These are phyloP conservation scores for Yamadazyma insecticola DNA, from an alignment of 805 yeast species.

Conservation along the genomic window DNA sequence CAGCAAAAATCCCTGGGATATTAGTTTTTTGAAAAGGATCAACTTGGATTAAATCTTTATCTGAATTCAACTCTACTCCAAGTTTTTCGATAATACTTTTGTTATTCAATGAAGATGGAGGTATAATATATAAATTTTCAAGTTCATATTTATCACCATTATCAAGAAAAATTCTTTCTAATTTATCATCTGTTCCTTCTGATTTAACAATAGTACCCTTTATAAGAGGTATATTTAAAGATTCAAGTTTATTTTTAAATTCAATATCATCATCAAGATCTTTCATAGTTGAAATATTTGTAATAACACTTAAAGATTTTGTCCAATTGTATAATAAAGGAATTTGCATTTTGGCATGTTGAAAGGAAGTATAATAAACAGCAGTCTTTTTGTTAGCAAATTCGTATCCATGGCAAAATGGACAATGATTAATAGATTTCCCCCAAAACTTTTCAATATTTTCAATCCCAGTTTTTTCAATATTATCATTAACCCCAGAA, in stretches of 20 bases:
- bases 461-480: slow-evolving; percentile 6
- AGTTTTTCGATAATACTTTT: neutral
- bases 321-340: neutral
- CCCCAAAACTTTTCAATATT: slow-evolving; percentile 13
- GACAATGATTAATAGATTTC: slow-evolving; percentile 8
- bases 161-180: neutral
- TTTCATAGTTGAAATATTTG: neutral
- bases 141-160: neutral
- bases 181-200: neutral
- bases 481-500: slow-evolving; percentile 10
- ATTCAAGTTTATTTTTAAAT: neutral
- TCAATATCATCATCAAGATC: neutral
- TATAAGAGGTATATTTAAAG: neutral
- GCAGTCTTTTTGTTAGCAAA: slow-evolving; percentile 7
- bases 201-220: neutral
- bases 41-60: slow-evolving; percentile 3
- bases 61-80: neutral
- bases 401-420: slow-evolving; percentile 14
- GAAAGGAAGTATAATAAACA: neutral
- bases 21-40: slow-evolving; percentile 5
- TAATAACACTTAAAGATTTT: neutral
- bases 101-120: neutral
- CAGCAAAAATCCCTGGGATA: slow-evolving; percentile 6
- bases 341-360: neutral
- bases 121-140: neutral